These are phyloP conservation scores for Herpetomonas tarakana DNA, from an alignment of 208 protist genomes.

Conservation along the genomic window DNA sequence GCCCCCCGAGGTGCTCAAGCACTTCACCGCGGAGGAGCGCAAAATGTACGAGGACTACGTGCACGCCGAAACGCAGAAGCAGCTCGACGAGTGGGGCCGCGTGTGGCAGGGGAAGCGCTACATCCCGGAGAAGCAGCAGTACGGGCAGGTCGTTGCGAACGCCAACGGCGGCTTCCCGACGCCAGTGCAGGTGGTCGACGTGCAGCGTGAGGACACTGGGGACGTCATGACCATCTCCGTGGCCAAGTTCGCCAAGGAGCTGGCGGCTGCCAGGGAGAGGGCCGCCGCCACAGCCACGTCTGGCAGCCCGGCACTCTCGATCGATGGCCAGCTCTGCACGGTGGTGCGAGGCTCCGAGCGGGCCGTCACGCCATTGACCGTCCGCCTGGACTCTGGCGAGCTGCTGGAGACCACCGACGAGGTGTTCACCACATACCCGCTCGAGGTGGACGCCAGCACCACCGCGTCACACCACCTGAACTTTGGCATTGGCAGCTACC, in stretches of 20 bases:
- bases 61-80: slow-evolving; percentile 44
- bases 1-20: slow-evolving; percentile 54
- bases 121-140: slow-evolving; percentile 59
- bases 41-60: slow-evolving; percentile 84
- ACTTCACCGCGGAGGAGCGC: slow-evolving; percentile 74
- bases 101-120: slow-evolving; percentile 56
- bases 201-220: slow-evolving; percentile 49
- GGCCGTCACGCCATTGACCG: slow-evolving; percentile 44
- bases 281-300: background rate
- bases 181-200: slow-evolving; percentile 60
- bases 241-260: slow-evolving; percentile 30
- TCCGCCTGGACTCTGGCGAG: slow-evolving; percentile 73
- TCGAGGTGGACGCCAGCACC: slow-evolving; percentile 50
- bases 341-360: slow-evolving; percentile 40
- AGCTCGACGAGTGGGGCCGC: slow-evolving; percentile 56
- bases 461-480: slow-evolving; percentile 72
- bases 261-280: slow-evolving; percentile 8
- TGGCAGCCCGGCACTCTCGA: slow-evolving; percentile 8
- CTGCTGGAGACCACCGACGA: slow-evolving; percentile 66
- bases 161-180: slow-evolving; percentile 14
- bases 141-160: slow-evolving; percentile 58
- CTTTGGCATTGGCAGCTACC: slow-evolving; percentile 76
- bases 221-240: slow-evolving; percentile 51
- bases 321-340: slow-evolving; percentile 56
- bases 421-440: slow-evolving; percentile 52